These are phyloP conservation scores for Papilionanthe hybrid DNA, from an alignment of 116 monocot species.

Conservation along the genomic window DNA sequence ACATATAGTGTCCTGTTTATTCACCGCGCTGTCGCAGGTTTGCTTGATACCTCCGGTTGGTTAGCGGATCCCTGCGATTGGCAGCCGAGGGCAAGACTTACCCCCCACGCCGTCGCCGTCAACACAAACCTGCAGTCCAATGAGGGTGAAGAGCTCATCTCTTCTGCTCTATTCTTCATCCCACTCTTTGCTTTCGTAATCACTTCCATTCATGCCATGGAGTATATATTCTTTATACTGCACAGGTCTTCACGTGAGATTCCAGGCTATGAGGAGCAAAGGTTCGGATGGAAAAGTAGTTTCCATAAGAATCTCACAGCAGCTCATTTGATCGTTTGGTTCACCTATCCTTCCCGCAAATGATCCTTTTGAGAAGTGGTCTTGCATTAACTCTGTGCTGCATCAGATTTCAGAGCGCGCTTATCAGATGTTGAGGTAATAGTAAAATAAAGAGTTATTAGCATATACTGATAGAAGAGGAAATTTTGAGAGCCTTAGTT, in stretches of 20 bases:
- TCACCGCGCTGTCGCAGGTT: conserved; percentile 18
- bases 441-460: too few relatives aligned
- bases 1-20: too few relatives aligned
- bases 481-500: too few relatives aligned
- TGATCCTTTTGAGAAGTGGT: too few relatives aligned
- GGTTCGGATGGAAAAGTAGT: conserved; percentile 48
- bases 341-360: not conserved
- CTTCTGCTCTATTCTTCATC: too few relatives aligned
- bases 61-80: conserved; percentile 43
- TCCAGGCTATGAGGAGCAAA: conserved; percentile 68
- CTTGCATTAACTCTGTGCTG: too few relatives aligned
- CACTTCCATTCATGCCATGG: too few relatives aligned
- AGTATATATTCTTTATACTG: not conserved
- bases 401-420: too few relatives aligned
- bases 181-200: too few relatives aligned
- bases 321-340: conserved; percentile 29
- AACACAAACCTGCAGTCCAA: conserved; percentile 87
- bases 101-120: conserved; percentile 60
- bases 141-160: conserved; percentile 35
- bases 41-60: conserved; percentile 61
- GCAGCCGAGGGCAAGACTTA: conserved; percentile 75
- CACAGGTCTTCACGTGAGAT: conserved; percentile 72
- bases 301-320: conserved; percentile 86
- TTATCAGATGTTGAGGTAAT: too few relatives aligned
- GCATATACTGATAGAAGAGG: too few relatives aligned